Evolutionary conservation across 164 flowering plant genomes (phyloP).

Genomic region (Piper betle): DNA sequence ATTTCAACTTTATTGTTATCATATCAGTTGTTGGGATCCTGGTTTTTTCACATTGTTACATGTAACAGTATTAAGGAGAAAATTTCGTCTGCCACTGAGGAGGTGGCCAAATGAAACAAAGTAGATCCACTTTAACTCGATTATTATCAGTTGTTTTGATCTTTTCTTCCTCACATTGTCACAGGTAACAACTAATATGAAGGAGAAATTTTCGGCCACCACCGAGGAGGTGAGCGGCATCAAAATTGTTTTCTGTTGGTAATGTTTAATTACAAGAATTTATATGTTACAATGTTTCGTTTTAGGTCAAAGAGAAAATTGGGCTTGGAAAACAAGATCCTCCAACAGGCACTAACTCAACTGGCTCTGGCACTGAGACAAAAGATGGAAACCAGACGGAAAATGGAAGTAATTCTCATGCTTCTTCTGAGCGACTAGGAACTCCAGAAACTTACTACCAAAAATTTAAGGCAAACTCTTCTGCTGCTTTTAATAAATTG

Average conservation of each 20-base stretch:
- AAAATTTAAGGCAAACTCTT: slow-evolving; percentile 39
- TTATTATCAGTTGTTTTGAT: too few species aligned
- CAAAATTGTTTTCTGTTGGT: not conserved
- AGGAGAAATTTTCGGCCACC: slow-evolving; percentile 76
- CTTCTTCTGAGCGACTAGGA: slow-evolving; percentile 5
- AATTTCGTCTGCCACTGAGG: slow-evolving; percentile 25
- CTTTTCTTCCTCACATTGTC: too few species aligned
- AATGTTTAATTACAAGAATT: slow-evolving; percentile 8
- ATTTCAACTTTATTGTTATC: too few species aligned
- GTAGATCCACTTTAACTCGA: too few species aligned
- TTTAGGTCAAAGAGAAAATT: slow-evolving; percentile 70
- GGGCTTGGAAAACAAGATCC: slow-evolving; percentile 47
- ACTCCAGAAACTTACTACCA: slow-evolving; percentile 31
- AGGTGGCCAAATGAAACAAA: slow-evolving; percentile 22
- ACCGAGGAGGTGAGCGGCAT: slow-evolving; percentile 48
- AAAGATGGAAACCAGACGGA: slow-evolving; percentile 23
- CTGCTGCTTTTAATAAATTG: slow-evolving; percentile 49
- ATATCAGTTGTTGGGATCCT: not conserved
- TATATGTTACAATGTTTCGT: not conserved
- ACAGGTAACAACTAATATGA: slow-evolving; percentile 15
- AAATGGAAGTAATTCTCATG: slow-evolving; percentile 24
- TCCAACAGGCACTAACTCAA: slow-evolving; percentile 21
- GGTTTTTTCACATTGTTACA: slow-evolving; percentile 10
- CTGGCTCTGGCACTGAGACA: slow-evolving; percentile 16
- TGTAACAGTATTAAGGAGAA: slow-evolving; percentile 87